A percentile compares a stretch with the other conserved stretches of the same genome.
Evolutionary conservation across 176 grass and related monocot species (phyloP).

Genomic region (Zoysia japonica): DNA sequence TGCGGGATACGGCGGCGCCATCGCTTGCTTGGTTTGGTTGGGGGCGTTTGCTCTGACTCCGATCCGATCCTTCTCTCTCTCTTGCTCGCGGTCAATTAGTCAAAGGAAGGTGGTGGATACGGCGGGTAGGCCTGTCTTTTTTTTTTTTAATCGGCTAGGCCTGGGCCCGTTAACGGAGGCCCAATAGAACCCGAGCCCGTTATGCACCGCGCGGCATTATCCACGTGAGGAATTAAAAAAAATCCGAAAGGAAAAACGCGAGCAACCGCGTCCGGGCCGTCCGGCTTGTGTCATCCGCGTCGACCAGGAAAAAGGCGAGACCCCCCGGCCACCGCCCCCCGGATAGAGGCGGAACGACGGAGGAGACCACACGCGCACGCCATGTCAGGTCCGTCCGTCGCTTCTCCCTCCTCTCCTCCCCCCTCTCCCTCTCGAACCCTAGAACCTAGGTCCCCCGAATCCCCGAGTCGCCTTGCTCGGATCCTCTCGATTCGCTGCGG

Average conservation of each 20-base stretch:
- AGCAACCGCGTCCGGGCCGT: background rate
- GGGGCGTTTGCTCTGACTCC: background rate
- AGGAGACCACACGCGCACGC: slow-evolving; percentile 5
- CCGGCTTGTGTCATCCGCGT: background rate
- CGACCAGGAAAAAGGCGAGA: background rate
- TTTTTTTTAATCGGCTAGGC: background rate
- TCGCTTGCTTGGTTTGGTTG: background rate
- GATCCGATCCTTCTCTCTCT: background rate
- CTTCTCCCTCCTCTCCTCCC: background rate
- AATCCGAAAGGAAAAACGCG: background rate
- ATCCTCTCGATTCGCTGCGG: background rate
- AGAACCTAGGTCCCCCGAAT: background rate
- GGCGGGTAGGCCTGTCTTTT: background rate
- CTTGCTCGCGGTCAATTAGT: background rate
- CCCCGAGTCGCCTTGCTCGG: background rate
- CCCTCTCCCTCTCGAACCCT: background rate
- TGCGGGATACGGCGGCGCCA: background rate
- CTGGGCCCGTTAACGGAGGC: background rate
- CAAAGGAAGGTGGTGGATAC: background rate
- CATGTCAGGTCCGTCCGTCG: slow-evolving; percentile 53
- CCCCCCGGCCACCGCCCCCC: too few species aligned
- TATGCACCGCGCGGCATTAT: background rate
- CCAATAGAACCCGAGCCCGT: background rate
- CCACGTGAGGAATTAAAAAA: background rate
- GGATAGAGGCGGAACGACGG: background rate